Percentiles rank a stretch among this genome's conserved stretches.
Conservation (phyloP, 78 protist species). For the Dictyostelium discoideum region DNA sequence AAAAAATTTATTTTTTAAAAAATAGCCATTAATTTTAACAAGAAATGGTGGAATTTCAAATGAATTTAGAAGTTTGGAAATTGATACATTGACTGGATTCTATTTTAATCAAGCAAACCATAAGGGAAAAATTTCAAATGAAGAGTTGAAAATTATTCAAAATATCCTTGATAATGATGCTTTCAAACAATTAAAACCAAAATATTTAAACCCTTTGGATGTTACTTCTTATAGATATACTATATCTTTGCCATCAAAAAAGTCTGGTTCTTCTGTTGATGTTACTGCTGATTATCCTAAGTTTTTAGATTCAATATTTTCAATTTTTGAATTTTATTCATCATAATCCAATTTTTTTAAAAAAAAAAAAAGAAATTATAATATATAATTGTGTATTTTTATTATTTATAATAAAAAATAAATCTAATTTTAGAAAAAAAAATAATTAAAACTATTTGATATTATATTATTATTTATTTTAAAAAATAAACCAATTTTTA, state of each 20-base stretch:
- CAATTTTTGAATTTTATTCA: conserved; percentile 63
- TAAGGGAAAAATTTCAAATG: conserved; percentile 27
- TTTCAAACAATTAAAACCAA: conserved; percentile 48
- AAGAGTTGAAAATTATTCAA: conserved; percentile 11
- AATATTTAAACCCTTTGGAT: not conserved
- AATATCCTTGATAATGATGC: conserved; percentile 4
- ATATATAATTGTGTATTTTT: not conserved
- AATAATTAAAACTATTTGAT: too few species aligned
- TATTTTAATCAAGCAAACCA: conserved; percentile 20
- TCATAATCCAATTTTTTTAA: not conserved
- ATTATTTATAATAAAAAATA: too few species aligned
- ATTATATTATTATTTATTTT: too few species aligned
- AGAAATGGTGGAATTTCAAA: conserved; percentile 46
- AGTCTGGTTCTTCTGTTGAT: conserved; percentile 32
- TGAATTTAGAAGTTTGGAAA: conserved; percentile 65
- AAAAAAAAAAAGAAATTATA: not conserved
- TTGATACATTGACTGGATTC: conserved; percentile 37
- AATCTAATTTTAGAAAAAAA: too few species aligned
- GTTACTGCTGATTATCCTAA: conserved; percentile 42
- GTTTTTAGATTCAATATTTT: conserved; percentile 28
- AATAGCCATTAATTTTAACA: conserved; percentile 19
- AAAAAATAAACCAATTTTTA: too few species aligned
- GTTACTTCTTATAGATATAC: conserved; percentile 9
- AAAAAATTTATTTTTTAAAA: not conserved
- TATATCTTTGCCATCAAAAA: not conserved